These are phyloP conservation scores for Podospora didyma DNA, from an alignment of 495 filamentous ascomycete genomes.

Conservation along the genomic window DNA sequence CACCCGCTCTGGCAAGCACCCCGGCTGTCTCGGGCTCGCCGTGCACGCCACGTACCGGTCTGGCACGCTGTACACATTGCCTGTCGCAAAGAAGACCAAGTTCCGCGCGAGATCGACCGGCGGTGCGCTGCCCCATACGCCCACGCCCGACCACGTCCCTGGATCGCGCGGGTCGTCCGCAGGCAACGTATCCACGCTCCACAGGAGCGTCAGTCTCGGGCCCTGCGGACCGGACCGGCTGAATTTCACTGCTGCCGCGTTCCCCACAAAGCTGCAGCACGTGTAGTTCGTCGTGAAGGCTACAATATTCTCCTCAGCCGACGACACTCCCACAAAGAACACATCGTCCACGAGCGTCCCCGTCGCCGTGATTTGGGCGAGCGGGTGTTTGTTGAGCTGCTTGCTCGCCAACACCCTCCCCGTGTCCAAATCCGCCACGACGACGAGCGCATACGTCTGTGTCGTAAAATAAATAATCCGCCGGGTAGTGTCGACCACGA, in stretches of 20 bases:
- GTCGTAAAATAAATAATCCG: slow-evolving; percentile 32
- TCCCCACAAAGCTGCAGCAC: slow-evolving; percentile 37
- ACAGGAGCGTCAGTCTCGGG: slow-evolving; percentile 20
- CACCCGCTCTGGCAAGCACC: slow-evolving; percentile 17
- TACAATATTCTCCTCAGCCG: slow-evolving; percentile 19
- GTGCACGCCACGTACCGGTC: slow-evolving; percentile 18
- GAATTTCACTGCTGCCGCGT: slow-evolving; percentile 27
- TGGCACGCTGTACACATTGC: slow-evolving; percentile 30
- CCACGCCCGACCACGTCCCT: slow-evolving; percentile 28
- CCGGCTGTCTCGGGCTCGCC: not conserved
- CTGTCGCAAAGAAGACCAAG: slow-evolving; percentile 38
- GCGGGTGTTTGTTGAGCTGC: slow-evolving; percentile 28
- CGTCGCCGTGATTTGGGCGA: slow-evolving; percentile 26
- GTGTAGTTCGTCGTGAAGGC: slow-evolving; percentile 15
- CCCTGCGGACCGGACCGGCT: slow-evolving; percentile 2
- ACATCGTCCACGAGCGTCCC: slow-evolving; percentile 25
- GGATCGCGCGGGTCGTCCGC: slow-evolving; percentile 2
- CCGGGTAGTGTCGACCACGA: slow-evolving; percentile 22
- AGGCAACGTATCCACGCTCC: slow-evolving; percentile 29
- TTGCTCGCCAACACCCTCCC: slow-evolving; percentile 20
- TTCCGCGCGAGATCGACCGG: slow-evolving; percentile 28
- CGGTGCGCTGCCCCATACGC: slow-evolving; percentile 38
- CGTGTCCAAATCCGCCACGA: slow-evolving; percentile 27
- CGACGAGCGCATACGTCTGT: slow-evolving; percentile 25
- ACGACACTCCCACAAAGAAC: slow-evolving; percentile 29